Evolutionary conservation across 108 stramenopile genomes (phyloP).

Genomic region (Nitzschia palea): DNA sequence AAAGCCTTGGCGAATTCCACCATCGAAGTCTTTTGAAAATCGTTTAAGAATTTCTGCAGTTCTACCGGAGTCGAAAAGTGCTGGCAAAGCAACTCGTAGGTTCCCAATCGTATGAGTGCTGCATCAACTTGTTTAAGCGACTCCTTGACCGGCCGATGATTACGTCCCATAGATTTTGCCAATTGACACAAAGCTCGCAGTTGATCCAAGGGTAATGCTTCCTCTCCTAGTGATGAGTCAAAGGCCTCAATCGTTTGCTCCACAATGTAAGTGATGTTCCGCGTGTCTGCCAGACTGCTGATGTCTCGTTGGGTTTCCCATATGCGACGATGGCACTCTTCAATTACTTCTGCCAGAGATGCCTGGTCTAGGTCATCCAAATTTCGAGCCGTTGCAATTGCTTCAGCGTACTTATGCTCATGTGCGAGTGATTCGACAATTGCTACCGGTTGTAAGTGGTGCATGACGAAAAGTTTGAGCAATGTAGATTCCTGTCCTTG

Average conservation of each 20-base stretch:
- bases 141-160: not conserved
- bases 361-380: constrained; percentile 28
- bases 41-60: constrained; percentile 35
- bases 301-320: constrained; percentile 52
- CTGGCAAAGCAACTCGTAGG: constrained; percentile 49
- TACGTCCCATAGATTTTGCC: constrained; percentile 11
- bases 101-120: constrained; percentile 44
- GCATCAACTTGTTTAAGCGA: constrained; percentile 15
- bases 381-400: constrained; percentile 20
- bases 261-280: constrained; percentile 85
- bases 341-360: constrained; percentile 46
- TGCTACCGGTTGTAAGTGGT: constrained; percentile 23
- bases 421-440: constrained; percentile 30
- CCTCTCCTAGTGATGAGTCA: not conserved
- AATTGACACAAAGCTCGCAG: constrained; percentile 27
- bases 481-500: not conserved
- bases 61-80: constrained; percentile 23
- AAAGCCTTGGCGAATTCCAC: constrained; percentile 38
- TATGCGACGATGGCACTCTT: constrained; percentile 87
- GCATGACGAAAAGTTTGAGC: constrained; percentile 22
- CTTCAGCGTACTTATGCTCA: constrained; percentile 17
- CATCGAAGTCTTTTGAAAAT: constrained; percentile 38
- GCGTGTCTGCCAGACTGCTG: constrained; percentile 75
- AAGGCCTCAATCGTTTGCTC: constrained; percentile 11
- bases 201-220: constrained; percentile 15